A percentile compares a stretch with the other conserved stretches of the same genome.
Conservation (phyloP, 768 basidiomycete species). For the Panellus pusillus region DNA sequence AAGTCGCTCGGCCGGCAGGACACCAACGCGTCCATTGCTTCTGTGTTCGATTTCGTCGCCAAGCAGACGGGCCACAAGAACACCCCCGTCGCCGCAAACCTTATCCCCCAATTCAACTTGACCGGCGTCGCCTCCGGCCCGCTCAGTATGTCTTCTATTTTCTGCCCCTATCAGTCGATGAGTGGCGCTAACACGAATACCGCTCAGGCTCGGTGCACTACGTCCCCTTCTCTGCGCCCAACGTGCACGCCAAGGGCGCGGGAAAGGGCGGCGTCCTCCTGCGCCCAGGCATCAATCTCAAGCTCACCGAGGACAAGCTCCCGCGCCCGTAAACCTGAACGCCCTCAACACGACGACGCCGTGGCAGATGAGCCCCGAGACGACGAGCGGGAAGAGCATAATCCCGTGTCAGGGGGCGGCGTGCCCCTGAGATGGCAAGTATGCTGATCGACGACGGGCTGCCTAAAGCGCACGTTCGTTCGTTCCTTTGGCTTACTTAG, state of each 20-base stretch:
- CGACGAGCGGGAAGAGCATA: neutral
- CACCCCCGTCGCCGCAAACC: neutral
- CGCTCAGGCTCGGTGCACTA: constrained; percentile 26
- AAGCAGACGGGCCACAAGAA: constrained; percentile 44
- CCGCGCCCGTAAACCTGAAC: neutral
- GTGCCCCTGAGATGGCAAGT: neutral
- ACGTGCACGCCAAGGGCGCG: constrained; percentile 37
- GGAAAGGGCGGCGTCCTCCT: constrained; percentile 44
- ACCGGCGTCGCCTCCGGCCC: constrained; percentile 44
- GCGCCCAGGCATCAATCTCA: constrained; percentile 31
- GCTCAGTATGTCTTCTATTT: constrained; percentile 30
- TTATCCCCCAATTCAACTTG: constrained; percentile 39
- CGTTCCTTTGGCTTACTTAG: no score
- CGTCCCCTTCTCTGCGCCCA: constrained; percentile 47
- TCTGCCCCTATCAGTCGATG: neutral
- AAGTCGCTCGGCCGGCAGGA: constrained; percentile 60
- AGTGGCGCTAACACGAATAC: neutral
- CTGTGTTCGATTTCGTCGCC: constrained; percentile 53
- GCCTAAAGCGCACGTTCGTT: no score
- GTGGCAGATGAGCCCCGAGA: constrained; percentile 5
- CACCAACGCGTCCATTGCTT: constrained; percentile 42
- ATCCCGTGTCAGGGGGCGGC: neutral
- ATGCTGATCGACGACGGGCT: no score
- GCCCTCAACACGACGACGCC: constrained; percentile 1
- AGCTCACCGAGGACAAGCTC: neutral